These are phyloP conservation scores for Orbilia blumenaviensis DNA, from an alignment of 2,329 filamentous ascomycete species.

Conservation along the genomic window DNA sequence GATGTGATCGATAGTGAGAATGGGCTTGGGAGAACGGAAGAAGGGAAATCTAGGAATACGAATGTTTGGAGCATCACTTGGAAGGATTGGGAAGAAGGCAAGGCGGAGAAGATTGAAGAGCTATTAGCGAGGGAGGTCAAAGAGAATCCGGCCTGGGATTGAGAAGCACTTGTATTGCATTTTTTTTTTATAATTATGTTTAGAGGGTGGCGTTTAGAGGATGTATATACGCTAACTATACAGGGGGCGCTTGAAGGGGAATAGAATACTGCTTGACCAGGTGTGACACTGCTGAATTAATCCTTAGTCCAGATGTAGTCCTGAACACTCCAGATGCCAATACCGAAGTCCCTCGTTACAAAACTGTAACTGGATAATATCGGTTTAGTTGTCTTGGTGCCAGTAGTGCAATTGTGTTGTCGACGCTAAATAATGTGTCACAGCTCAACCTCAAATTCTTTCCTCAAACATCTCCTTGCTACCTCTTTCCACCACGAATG, in stretches of 20 bases:
- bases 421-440: slow-evolving; percentile 21
- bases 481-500: background rate
- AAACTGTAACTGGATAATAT: too few relatives aligned
- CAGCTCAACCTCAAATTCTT: slow-evolving; percentile 22
- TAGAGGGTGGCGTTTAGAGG: background rate
- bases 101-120: slow-evolving; percentile 17
- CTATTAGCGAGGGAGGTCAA: slow-evolving; percentile 41
- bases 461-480: background rate
- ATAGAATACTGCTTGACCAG: background rate
- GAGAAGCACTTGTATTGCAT: background rate
- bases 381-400: background rate
- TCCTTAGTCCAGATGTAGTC: too few relatives aligned
- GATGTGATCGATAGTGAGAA: slow-evolving; percentile 19
- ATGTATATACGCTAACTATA: background rate
- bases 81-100: slow-evolving; percentile 47
- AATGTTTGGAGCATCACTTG: slow-evolving; percentile 52
- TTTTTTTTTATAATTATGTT: background rate
- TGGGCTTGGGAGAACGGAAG: slow-evolving; percentile 26
- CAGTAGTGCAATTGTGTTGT: slow-evolving; percentile 12
- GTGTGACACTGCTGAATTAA: background rate
- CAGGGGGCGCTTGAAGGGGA: background rate
- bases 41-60: slow-evolving; percentile 40
- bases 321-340: too few relatives aligned
- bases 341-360: too few relatives aligned
- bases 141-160: slow-evolving; percentile 31